phyloP scores from a whole-genome alignment of 257 asterid species.

The Solanum dulcamara region DNA sequence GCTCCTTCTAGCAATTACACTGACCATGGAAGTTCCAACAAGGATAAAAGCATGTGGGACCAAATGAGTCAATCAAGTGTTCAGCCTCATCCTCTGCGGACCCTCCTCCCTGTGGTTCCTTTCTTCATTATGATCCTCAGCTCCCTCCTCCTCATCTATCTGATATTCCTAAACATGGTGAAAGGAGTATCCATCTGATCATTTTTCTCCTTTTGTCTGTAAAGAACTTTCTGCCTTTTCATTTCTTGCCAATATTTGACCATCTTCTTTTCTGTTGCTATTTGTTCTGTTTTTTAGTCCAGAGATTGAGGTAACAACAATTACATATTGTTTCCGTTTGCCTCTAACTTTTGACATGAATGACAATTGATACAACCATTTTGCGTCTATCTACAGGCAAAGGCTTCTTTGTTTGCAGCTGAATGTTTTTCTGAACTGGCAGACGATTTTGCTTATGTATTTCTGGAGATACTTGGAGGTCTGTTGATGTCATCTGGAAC shows the following conservation, averaged over 20 bases:
- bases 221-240: background rate
- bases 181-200: too few species aligned
- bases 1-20: background rate
- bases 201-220: background rate
- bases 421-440: constrained; percentile 62
- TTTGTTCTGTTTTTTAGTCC: background rate
- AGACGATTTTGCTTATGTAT: constrained; percentile 62
- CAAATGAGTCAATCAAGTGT: background rate
- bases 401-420: constrained; percentile 78
- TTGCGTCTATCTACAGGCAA: constrained; percentile 30
- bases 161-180: too few species aligned
- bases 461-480: constrained; percentile 58
- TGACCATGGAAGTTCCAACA: background rate
- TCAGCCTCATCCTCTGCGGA: background rate
- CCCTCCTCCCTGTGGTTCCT: background rate
- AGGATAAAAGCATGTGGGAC: background rate
- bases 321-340: background rate
- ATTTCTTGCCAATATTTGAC: background rate
- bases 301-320: background rate
- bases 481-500: constrained; percentile 31
- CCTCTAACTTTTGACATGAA: constrained; percentile 1
- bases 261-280: background rate
- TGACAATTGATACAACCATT: background rate
- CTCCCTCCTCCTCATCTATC: background rate
- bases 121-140: background rate